These are phyloP conservation scores for Nicotiana sylvestris DNA, from an alignment of 257 asterid species.

Conservation along the genomic window DNA sequence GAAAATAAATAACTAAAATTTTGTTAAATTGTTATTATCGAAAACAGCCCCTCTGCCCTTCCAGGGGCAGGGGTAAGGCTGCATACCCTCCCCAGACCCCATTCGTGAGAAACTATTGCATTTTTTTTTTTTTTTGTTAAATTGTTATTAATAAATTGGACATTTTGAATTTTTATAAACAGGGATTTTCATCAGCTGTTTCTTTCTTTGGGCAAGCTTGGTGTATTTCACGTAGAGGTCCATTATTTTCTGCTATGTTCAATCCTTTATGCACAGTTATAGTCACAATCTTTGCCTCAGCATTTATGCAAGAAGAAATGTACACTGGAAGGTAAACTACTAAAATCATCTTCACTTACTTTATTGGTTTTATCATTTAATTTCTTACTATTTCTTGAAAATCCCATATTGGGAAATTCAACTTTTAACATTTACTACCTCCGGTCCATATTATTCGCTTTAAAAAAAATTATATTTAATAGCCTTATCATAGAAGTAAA, in stretches of 20 bases:
- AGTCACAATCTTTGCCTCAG: constrained; percentile 45
- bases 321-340: constrained; percentile 58
- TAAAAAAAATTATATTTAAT: background rate
- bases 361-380: background rate
- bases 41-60: no score
- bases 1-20: background rate
- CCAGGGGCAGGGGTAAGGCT: no score
- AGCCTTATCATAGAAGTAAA: background rate
- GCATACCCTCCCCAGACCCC: no score
- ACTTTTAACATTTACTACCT: background rate
- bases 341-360: background rate
- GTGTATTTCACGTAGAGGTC: constrained; percentile 57
- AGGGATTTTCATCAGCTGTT: constrained; percentile 42
- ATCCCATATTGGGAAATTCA: background rate
- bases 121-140: background rate
- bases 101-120: no score
- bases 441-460: background rate
- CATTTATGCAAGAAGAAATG: constrained; percentile 56
- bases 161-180: background rate
- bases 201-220: constrained; percentile 62
- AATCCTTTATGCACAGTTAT: constrained; percentile 52
- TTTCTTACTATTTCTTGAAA: background rate
- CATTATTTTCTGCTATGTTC: constrained; percentile 68
- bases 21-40: background rate
- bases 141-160: background rate